Conservation (phyloP, 768 basidiomycete genomes). For the Rhizopogon rudus region DNA sequence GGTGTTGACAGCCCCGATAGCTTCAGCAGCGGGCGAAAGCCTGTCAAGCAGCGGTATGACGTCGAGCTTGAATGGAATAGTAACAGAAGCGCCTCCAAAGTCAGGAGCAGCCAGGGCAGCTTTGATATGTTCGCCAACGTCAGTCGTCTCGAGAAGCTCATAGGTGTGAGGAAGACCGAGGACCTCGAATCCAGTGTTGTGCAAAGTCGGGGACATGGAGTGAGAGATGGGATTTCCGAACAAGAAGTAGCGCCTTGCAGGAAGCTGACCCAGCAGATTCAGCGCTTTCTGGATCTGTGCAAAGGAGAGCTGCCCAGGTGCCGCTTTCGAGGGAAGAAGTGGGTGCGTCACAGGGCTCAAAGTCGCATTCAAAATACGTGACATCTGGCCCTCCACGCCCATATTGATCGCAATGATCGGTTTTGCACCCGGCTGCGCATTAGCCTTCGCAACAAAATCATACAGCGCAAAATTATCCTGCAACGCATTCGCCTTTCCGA, state of each 20-base stretch:
- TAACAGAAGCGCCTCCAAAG: conserved; percentile 96
- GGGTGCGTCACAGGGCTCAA: conserved; percentile 92
- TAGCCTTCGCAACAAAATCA: conserved; percentile 55
- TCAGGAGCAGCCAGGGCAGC: conserved; percentile 54
- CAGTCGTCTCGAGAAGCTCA: conserved; percentile 65
- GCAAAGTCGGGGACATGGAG: conserved; percentile 90
- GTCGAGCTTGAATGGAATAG: conserved; percentile 92
- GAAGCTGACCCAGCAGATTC: conserved; percentile 74
- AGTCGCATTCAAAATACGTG: conserved; percentile 78
- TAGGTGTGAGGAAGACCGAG: conserved; percentile 87
- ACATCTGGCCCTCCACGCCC: conserved; percentile 85
- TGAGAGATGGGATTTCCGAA: conserved; percentile 86
- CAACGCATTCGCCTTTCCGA: conserved; percentile 73
- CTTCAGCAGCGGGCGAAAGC: conserved; percentile 73
- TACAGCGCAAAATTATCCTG: conserved; percentile 79
- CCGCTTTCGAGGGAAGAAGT: conserved; percentile 77
- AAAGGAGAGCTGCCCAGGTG: conserved; percentile 91
- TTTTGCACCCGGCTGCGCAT: conserved; percentile 46
- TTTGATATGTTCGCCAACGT: conserved; percentile 62
- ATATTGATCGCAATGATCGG: conserved; percentile 96
- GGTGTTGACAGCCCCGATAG: conserved; percentile 95
- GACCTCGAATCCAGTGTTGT: conserved; percentile 80
- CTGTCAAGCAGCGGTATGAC: conserved; percentile 79
- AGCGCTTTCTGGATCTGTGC: conserved; percentile 80
- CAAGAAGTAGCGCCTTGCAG: conserved; percentile 72